Conservation (phyloP, 345 rosid genomes). For the Bruguiera sexangula region DNA sequence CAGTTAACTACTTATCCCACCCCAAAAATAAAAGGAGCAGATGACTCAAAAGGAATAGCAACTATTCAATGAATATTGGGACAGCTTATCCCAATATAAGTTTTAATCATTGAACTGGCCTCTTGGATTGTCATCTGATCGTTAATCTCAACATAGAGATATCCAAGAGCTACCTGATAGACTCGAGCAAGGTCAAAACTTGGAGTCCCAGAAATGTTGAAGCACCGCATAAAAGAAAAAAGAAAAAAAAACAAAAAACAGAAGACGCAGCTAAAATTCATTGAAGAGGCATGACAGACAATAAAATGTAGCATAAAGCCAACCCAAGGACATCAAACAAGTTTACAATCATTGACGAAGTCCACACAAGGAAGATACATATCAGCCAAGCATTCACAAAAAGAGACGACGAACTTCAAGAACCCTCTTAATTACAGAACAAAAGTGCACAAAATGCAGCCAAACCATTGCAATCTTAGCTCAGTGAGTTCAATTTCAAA, state of each 20-base stretch:
- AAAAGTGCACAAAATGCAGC: neutral
- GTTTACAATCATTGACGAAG: neutral
- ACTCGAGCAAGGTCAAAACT: neutral
- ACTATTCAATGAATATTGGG: neutral
- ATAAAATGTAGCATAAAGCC: neutral
- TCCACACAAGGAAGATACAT: neutral
- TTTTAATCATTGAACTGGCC: too few species aligned
- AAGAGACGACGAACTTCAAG: neutral
- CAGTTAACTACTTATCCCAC: neutral
- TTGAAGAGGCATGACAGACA: neutral
- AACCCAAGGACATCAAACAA: neutral
- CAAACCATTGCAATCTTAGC: neutral
- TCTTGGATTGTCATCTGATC: too few species aligned
- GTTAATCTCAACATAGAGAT: too few species aligned
- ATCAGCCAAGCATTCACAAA: neutral
- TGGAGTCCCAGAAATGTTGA: neutral
- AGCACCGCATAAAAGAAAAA: neutral
- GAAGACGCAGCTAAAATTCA: conserved; percentile 1
- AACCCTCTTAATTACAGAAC: neutral
- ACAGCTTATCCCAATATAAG: too few species aligned
- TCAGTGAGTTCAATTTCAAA: neutral
- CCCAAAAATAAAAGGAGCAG: too few species aligned
- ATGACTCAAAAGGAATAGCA: neutral
- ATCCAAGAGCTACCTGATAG: neutral
- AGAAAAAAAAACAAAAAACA: neutral